These are phyloP conservation scores for Metschnikowia proteae DNA, from an alignment of 805 yeast genomes.

Conservation along the genomic window DNA sequence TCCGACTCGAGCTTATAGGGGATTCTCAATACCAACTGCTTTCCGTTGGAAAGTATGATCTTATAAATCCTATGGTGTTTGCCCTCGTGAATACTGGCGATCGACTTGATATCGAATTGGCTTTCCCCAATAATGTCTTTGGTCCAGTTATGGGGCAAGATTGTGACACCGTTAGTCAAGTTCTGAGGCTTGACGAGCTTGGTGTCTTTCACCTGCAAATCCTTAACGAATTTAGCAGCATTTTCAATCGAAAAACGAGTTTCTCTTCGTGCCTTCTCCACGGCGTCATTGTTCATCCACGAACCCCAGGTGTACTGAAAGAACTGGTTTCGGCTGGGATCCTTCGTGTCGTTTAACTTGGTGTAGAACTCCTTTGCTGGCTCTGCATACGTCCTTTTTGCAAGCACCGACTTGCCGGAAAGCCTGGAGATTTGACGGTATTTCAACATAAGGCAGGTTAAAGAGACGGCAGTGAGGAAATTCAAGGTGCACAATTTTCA, in stretches of 20 bases:
- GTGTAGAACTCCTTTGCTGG: constrained; percentile 47
- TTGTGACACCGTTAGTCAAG: constrained; percentile 40
- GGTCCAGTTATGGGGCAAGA: constrained; percentile 48
- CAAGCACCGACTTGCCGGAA: background rate
- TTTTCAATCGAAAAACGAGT: constrained; percentile 85
- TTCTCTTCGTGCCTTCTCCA: constrained; percentile 69
- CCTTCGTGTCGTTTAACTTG: constrained; percentile 54
- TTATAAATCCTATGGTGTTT: constrained; percentile 88
- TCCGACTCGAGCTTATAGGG: constrained; percentile 79
- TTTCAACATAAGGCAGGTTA: constrained; percentile 1
- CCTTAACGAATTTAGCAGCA: constrained; percentile 49
- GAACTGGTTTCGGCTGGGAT: constrained; percentile 66
- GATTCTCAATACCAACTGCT: constrained; percentile 69
- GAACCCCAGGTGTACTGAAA: constrained; percentile 94
- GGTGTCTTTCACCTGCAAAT: constrained; percentile 34
- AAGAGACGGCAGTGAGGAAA: background rate
- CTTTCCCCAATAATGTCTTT: constrained; percentile 41
- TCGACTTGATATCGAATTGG: constrained; percentile 52
- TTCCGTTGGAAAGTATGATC: constrained; percentile 58
- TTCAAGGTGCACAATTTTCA: background rate
- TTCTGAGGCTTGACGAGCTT: constrained; percentile 33
- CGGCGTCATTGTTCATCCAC: constrained; percentile 78
- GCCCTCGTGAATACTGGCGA: constrained; percentile 88
- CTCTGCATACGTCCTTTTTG: constrained; percentile 4
- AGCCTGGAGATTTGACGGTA: background rate